A percentile compares a stretch with the other conserved stretches of the same genome.
These are phyloP conservation scores for Paramyrothecium roridum DNA, from an alignment of 2,329 filamentous ascomycete species.

Conservation along the genomic window DNA sequence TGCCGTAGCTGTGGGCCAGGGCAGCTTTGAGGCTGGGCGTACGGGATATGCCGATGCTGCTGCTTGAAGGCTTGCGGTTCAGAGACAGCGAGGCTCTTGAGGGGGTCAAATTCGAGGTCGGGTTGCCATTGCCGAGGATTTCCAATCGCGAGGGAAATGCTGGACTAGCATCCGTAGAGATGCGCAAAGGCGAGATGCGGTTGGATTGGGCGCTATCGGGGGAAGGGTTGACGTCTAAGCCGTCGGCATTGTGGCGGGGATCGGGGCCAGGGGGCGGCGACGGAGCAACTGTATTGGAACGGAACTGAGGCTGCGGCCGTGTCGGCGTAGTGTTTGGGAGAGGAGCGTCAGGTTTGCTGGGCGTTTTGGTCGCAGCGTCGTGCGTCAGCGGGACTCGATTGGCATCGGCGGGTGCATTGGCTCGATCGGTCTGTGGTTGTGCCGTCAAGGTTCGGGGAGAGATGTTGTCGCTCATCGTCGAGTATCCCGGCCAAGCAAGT, in stretches of 20 bases:
- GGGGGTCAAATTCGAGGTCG: slow-evolving; percentile 22
- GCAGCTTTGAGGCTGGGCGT: slow-evolving; percentile 61
- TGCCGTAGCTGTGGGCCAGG: slow-evolving; percentile 47
- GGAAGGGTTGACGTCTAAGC: slow-evolving; percentile 7
- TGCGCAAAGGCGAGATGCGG: slow-evolving; percentile 26
- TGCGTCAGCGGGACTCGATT: not conserved
- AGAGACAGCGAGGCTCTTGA: slow-evolving; percentile 21
- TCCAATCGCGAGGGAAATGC: slow-evolving; percentile 15
- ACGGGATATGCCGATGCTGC: slow-evolving; percentile 49
- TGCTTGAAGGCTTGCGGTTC: slow-evolving; percentile 25
- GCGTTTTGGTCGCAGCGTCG: not conserved
- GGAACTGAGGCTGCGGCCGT: not conserved
- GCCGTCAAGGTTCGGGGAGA: not conserved
- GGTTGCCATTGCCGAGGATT: slow-evolving; percentile 27
- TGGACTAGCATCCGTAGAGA: slow-evolving; percentile 32
- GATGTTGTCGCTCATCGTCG: not conserved
- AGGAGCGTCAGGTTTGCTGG: not conserved
- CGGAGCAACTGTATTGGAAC: not conserved
- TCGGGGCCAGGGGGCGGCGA: not conserved
- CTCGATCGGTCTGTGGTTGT: not conserved
- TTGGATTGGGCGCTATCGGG: slow-evolving; percentile 12
- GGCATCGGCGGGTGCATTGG: not conserved
- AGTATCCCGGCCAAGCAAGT: not conserved
- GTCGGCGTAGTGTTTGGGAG: not conserved
- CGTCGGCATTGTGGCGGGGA: not conserved